Base-by-base conservation (phyloP, 176 grass and related monocot species). In the Musa itinerans region DNA sequence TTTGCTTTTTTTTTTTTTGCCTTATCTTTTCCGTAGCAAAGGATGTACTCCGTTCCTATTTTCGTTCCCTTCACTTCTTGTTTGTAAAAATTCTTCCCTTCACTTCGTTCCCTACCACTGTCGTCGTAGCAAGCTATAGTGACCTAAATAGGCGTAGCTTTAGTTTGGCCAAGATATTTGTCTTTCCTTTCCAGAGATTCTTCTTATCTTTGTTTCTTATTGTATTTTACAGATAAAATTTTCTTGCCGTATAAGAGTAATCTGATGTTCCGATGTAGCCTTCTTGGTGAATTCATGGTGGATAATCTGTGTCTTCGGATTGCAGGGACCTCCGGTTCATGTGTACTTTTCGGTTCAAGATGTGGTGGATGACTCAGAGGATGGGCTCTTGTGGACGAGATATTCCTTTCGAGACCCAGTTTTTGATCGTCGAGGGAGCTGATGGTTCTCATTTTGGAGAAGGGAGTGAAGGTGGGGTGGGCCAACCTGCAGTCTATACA, bases 361-460 rank as follows among this genome's bases (percentile, higher is more conserved):
- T 92, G 78, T 96, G 92, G 92, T 96, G 89, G 92, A 92, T 96
- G 92, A 92, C 89, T 20, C 92, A 91, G 79, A 89, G 92, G 67
- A 92, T 85, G 92, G 92, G 92, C 2, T 85, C 82, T 0, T 80
- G 54, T 9, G 92, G 89, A 65, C 77, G 71, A 19, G 86, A 96
- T 43, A 69, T 96, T 61, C 92, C 89, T 9, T 78, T 83, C 27
- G 92, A 96, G 78, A 96, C 92, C 17, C 86, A 96, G 83, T 89
- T 96, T 77, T 15, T 96, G 66, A 68, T 96, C 19, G 80, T 96
- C 0, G 89, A 96, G 83, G 82, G 81, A 10, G 43, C 27, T 0
- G 81, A 77, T 17, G 69, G 53, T 19, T 57, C 69, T 2, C 73
- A 53, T 16, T 50, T 67, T 50, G 10, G 63, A 8, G 74, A 79